phyloP scores from a whole-genome alignment of 345 rosid species.

The Erysimum cheiranthoides region DNA sequence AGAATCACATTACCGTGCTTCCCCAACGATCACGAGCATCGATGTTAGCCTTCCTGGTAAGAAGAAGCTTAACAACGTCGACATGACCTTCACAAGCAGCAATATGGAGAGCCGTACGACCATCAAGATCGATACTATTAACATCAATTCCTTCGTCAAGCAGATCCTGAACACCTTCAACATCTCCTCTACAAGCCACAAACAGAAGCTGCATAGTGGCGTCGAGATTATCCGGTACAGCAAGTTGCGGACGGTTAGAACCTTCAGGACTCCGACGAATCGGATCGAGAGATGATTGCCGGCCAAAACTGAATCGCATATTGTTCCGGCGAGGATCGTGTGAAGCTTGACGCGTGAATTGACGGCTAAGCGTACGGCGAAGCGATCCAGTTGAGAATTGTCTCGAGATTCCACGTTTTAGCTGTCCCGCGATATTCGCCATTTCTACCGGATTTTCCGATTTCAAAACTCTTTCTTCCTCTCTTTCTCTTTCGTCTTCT shows the following conservation, averaged over 20 bases:
- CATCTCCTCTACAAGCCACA: slow-evolving; percentile 85
- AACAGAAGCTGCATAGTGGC: slow-evolving; percentile 90
- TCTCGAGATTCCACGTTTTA: slow-evolving; percentile 79
- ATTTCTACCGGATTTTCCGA: slow-evolving; percentile 23
- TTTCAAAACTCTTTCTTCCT: slow-evolving; percentile 12
- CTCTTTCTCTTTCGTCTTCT: slow-evolving; percentile 31
- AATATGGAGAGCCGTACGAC: slow-evolving; percentile 90
- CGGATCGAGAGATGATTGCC: slow-evolving; percentile 88
- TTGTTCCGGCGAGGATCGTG: slow-evolving; percentile 78
- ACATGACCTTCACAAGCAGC: slow-evolving; percentile 97
- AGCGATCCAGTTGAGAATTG: slow-evolving; percentile 82
- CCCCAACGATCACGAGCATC: slow-evolving; percentile 99
- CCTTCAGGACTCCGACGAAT: slow-evolving; percentile 62
- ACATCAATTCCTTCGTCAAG: slow-evolving; percentile 78
- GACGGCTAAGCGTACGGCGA: slow-evolving; percentile 59
- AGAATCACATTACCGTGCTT: slow-evolving; percentile 67
- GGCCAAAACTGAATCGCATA: slow-evolving; percentile 78
- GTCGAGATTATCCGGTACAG: slow-evolving; percentile 94
- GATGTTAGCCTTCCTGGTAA: slow-evolving; percentile 72
- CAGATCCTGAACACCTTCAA: slow-evolving; percentile 76
- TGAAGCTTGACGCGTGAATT: slow-evolving; percentile 67
- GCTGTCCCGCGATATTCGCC: slow-evolving; percentile 62
- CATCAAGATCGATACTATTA: slow-evolving; percentile 93
- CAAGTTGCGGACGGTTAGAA: slow-evolving; percentile 49
- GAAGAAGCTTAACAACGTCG: slow-evolving; percentile 73